phyloP scores from a whole-genome alignment of 164 flowering plant genomes.

The Warburgia ugandensis region DNA sequence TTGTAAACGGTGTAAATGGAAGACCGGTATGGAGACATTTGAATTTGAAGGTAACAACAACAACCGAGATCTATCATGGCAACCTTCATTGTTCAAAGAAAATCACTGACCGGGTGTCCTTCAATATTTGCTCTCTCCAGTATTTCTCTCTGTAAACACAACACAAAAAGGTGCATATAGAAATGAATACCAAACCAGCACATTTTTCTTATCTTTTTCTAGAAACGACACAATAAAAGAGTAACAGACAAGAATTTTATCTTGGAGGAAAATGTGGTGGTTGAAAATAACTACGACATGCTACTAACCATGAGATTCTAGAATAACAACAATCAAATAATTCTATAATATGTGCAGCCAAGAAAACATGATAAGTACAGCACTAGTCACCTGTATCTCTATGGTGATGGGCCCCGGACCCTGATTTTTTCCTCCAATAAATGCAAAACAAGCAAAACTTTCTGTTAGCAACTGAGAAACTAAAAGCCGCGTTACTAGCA shows the following conservation, averaged over 20 bases:
- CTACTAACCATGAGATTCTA: no score
- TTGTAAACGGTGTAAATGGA: no score
- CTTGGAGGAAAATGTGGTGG: no score
- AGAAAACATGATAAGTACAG: not conserved
- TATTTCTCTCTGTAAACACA: conserved; percentile 21
- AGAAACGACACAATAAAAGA: not conserved
- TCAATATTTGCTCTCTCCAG: conserved; percentile 33
- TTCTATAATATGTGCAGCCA: not conserved
- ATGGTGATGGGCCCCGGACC: conserved; percentile 58
- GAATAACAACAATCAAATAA: not conserved
- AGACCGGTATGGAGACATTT: no score
- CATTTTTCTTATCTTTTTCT: not conserved
- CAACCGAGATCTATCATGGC: no score
- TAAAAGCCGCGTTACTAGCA: not conserved
- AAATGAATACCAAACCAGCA: not conserved
- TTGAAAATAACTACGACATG: not conserved
- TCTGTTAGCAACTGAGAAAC: not conserved
- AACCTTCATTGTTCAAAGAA: conserved; percentile 11
- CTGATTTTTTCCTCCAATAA: conserved; percentile 21
- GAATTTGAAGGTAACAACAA: no score
- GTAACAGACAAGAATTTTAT: not conserved
- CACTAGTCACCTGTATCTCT: conserved; percentile 45
- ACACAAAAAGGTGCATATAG: not conserved
- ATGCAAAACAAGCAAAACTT: not conserved
- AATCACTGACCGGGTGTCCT: conserved; percentile 22